Evolutionary conservation across 2,329 filamentous ascomycete genomes (phyloP), one percentile per base, ranked within the genome.

Genomic region (Fusarium sp.): DNA sequence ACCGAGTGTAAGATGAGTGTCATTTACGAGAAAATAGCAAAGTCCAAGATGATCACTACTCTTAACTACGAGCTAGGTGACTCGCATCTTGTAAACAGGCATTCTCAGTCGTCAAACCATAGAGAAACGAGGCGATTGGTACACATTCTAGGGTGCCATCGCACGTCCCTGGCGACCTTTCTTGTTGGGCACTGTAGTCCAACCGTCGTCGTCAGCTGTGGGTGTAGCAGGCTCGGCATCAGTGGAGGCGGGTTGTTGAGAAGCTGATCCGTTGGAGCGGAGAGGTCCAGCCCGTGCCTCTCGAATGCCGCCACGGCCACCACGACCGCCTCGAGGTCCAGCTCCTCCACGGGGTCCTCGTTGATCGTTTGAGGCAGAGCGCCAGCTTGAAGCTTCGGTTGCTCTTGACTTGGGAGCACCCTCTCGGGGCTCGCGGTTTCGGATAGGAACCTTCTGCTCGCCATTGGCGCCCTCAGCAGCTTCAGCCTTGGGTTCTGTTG

Each of bases 341-440:
- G 84, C 83, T 58, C 86, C 83, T 47, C 86, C 86, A 68, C 85
- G 85, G n/a, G 83, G 77, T 73, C 85, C 84, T 72, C 86, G 84
- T 60, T 85, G 83, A 35, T 87, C 87, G 60, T 82, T 84, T 19
- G 87, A 84, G 47, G 87, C 80, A 69, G 85, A 83, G 81, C 90
- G 86, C 90, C 90, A 92, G 82, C 86, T 91, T 58, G 88, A 87
- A 66, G 86, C 86, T 73, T 92, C 90, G 32, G 84, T 77, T 54
- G 88, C 87, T 75, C 88, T 87, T 38, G 89, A 86, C 81, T 88
- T 90, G 67, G 81, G 75, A 16, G 81, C 79, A 35, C 60, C 63
- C 77, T 87, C 85, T 16, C 82, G 80, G 30, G 81, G 80, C 62
- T 86, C 84, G 30, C 80, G 82, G 56, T 67, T 78, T 73, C 81